A percentile compares a stretch with the other conserved stretches of the same genome.
phyloP scores from a whole-genome alignment of 306 rosid species.

The cucumber (Cucumis sativus) region DNA sequence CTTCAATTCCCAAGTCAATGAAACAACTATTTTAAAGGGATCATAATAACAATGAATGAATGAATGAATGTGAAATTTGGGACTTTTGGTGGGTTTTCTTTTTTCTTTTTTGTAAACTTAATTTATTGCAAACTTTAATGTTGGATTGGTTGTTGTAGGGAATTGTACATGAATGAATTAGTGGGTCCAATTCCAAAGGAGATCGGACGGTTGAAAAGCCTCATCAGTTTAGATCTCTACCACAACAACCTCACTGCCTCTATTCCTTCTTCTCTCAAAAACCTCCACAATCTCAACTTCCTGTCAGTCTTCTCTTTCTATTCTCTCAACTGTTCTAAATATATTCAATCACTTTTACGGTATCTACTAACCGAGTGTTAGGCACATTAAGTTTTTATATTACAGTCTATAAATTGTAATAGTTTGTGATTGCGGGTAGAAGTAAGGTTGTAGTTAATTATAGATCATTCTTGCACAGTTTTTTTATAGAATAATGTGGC shows the following conservation, averaged over 20 bases:
- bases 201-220: conserved; percentile 54
- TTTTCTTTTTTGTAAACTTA: background rate
- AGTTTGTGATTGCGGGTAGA: too few relatives aligned
- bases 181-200: conserved; percentile 59
- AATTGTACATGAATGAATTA: conserved; percentile 57
- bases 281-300: conserved; percentile 62
- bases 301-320: conserved; percentile 29
- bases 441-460: too few relatives aligned
- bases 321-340: background rate
- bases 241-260: conserved; percentile 53
- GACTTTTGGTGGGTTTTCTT: background rate
- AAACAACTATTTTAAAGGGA: background rate
- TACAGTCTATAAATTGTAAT: too few relatives aligned
- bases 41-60: background rate
- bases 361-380: too few relatives aligned
- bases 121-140: conserved; percentile 1
- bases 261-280: conserved; percentile 57
- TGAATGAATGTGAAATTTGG: background rate
- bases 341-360: too few relatives aligned
- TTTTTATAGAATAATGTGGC: background rate
- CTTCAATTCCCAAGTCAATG: background rate
- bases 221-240: conserved; percentile 75
- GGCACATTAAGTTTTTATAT: too few relatives aligned
- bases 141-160: conserved; percentile 28
- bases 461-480: background rate